Conservation (phyloP, 2,329 filamentous ascomycete species). For the Didymella lethalis region DNA sequence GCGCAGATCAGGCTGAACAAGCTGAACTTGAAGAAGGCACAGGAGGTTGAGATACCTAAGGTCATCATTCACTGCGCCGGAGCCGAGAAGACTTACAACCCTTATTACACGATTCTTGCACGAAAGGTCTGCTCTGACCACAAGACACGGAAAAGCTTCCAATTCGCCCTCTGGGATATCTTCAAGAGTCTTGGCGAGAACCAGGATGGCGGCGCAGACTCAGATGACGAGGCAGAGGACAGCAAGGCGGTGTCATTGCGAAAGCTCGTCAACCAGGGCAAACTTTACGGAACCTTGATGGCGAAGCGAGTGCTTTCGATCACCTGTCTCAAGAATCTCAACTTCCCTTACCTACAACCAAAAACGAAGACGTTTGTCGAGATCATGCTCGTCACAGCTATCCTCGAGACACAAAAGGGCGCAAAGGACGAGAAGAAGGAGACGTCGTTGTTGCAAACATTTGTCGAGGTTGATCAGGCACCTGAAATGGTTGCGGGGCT, state of each 20-base stretch:
- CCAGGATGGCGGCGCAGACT: slow-evolving; percentile 68
- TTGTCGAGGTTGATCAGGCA: slow-evolving; percentile 69
- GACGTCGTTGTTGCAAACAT: slow-evolving; percentile 68
- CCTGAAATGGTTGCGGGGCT: slow-evolving; percentile 76
- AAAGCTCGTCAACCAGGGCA: slow-evolving; percentile 72
- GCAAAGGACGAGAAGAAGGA: slow-evolving; percentile 60
- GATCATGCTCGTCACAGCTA: slow-evolving; percentile 76
- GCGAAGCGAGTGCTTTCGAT: slow-evolving; percentile 66
- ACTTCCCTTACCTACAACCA: slow-evolving; percentile 77
- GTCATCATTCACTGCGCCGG: slow-evolving; percentile 89
- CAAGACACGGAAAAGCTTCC: slow-evolving; percentile 82
- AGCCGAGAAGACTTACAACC: slow-evolving; percentile 85
- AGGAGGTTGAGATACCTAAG: slow-evolving; percentile 84
- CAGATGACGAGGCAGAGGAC: slow-evolving; percentile 63
- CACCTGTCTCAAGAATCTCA: slow-evolving; percentile 72
- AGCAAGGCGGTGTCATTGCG: slow-evolving; percentile 60
- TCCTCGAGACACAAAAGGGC: slow-evolving; percentile 70
- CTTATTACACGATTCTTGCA: slow-evolving; percentile 89
- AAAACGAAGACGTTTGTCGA: slow-evolving; percentile 83
- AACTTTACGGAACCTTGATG: slow-evolving; percentile 70
- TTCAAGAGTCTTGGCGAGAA: slow-evolving; percentile 87
- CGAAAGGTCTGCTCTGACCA: slow-evolving; percentile 77
- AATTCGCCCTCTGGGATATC: slow-evolving; percentile 84
- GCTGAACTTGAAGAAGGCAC: slow-evolving; percentile 82
- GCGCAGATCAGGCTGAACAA: slow-evolving; percentile 81